Evolutionary conservation across 1,139 yeast genomes (phyloP), one percentile per base, ranked within the genome.

Genomic region (Yamadazyma mexicana): DNA sequence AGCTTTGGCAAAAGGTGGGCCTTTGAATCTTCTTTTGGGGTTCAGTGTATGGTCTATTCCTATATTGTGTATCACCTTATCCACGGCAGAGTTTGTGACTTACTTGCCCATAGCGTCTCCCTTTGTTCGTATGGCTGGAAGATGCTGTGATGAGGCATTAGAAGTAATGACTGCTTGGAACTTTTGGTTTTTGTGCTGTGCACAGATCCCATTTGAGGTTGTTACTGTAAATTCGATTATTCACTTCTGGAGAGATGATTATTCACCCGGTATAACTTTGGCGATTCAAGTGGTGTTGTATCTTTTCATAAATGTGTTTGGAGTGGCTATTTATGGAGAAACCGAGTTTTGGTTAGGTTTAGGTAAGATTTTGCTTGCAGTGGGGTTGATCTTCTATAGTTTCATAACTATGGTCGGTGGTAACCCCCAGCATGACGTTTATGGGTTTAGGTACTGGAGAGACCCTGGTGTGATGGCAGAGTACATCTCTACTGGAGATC

Each of bases 91-190:
- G 56, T 84, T 86, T 89, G 94, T 86, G 16, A 81, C 84, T 25
- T 85, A 81, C 52, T 61, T 83, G 46, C 95, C 96, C 0, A 73
- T 86, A 3, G 72, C 82, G 31, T 85, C 95, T 1, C 81, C 81
- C 0, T 77, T 76, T 48, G 66, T 75, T 44, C 64, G 72, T 40
- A 72, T 76, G 75, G 77, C 81, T 0, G 81, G 79, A n/a, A 55
- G 81, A 38, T 75, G 69, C 44, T 75, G 76, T 35, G 81, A 77
- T 60, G 86, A 83, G 40, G 83, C 94, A 0, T 69, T 83, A 44
- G 91, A 87, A 52, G 77, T 84, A 44, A 85, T 84, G 70, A 81
- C 87, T 8, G 86, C 91, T 12, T 83, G 88, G 80, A 87, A 87
- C 60, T 87, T 85, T 54, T 86, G 88, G 82, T 69, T 86, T 45